A percentile compares a stretch with the other conserved stretches of the same genome.
phyloP scores from a whole-genome alignment of 2,329 filamentous ascomycete species.

The Acephala macrosclerotiorum region DNA sequence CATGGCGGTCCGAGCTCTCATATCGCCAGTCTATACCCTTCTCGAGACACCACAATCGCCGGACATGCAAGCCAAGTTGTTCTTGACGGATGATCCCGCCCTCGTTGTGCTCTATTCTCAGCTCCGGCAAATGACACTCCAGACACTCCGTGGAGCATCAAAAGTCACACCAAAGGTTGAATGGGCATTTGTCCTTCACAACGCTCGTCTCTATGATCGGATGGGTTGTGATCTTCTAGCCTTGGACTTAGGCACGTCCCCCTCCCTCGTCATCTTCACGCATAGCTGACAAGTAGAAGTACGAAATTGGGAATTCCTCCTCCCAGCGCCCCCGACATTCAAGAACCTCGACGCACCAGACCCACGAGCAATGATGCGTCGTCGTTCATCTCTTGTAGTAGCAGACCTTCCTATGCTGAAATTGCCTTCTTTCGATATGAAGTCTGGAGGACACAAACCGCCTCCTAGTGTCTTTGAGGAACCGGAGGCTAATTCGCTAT shows the following conservation, averaged over 20 bases:
- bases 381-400: slow-evolving; percentile 80
- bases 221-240: slow-evolving; percentile 95
- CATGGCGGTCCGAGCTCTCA: slow-evolving; percentile 83
- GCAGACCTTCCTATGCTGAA: slow-evolving; percentile 68
- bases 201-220: slow-evolving; percentile 81
- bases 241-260: slow-evolving; percentile 74
- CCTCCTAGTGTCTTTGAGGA: slow-evolving; percentile 86
- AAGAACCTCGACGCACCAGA: slow-evolving; percentile 49
- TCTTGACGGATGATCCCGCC: slow-evolving; percentile 89
- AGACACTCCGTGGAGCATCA: slow-evolving; percentile 85
- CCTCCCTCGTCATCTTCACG: neutral
- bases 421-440: slow-evolving; percentile 50
- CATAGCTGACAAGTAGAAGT: slow-evolving; percentile 53
- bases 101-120: slow-evolving; percentile 88
- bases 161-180: slow-evolving; percentile 81
- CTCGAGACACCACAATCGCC: slow-evolving; percentile 73
- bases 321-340: slow-evolving; percentile 51
- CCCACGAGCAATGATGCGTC: slow-evolving; percentile 67
- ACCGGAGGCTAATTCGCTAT: slow-evolving; percentile 85
- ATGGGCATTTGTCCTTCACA: slow-evolving; percentile 90
- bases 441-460: slow-evolving; percentile 56
- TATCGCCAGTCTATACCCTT: slow-evolving; percentile 80
- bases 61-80: slow-evolving; percentile 77
- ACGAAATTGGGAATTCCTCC: slow-evolving; percentile 81
- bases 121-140: slow-evolving; percentile 79